Evolutionary conservation across 805 yeast species (phyloP).

Genomic region (Candida verbasci): DNA sequence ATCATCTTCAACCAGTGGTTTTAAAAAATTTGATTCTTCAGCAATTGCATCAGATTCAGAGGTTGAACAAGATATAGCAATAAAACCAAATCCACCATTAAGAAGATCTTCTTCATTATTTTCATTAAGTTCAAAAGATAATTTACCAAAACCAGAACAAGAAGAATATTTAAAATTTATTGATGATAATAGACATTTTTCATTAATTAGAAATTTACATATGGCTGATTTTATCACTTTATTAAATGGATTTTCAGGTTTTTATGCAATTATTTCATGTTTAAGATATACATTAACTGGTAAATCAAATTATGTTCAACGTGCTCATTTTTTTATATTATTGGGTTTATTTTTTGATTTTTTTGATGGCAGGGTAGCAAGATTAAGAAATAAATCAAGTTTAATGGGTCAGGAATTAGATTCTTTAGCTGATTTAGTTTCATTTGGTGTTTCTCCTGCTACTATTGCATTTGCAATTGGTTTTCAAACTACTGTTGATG

Average conservation of each 20-base stretch:
- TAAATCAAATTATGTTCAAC: constrained; percentile 64
- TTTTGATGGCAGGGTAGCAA: constrained; percentile 95
- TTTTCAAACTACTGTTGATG: constrained; percentile 78
- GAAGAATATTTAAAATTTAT: constrained; percentile 76
- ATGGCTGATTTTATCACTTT: constrained; percentile 95
- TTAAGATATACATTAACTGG: constrained; percentile 73
- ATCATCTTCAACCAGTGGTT: constrained; percentile 7
- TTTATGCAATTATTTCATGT: constrained; percentile 84
- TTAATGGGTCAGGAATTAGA: constrained; percentile 97
- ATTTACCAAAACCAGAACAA: constrained; percentile 72
- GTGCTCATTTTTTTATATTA: constrained; percentile 87
- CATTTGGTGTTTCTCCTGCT: constrained; percentile 96
- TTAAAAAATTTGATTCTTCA: constrained; percentile 10
- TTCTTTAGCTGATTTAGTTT: constrained; percentile 89
- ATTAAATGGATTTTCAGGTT: constrained; percentile 91
- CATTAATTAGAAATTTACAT: constrained; percentile 81
- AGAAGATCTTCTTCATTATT: constrained; percentile 53
- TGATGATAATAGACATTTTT: constrained; percentile 78
- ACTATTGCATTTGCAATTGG: constrained; percentile 90
- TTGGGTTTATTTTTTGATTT: constrained; percentile 93
- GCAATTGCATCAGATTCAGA: constrained; percentile 37
- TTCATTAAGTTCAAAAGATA: constrained; percentile 48
- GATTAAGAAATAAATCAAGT: constrained; percentile 86
- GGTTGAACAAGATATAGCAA: constrained; percentile 17
- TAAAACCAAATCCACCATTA: constrained; percentile 23